These are phyloP conservation scores for Aspergillus sp. DNA, from an alignment of 2,329 filamentous ascomycete genomes.

Conservation along the genomic window DNA sequence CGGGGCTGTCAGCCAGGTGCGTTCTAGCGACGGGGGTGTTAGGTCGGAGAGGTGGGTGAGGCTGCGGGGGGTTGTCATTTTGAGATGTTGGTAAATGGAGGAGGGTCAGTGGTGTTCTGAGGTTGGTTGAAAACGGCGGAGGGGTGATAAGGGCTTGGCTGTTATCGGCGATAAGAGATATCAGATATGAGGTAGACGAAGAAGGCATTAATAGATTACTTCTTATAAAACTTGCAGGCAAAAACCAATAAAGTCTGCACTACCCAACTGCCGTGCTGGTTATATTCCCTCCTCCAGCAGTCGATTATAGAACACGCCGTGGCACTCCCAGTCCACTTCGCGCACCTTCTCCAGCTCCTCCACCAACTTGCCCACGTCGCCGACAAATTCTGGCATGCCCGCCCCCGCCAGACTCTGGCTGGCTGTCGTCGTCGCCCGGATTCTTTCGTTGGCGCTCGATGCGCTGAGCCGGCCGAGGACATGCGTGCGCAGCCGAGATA, in stretches of 20 bases:
- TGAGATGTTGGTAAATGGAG: not conserved
- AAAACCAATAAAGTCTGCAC: too few relatives aligned
- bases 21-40: conserved; percentile 44
- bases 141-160: too few relatives aligned
- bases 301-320: conserved; percentile 49
- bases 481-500: conserved; percentile 50
- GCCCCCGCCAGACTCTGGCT: conserved; percentile 50
- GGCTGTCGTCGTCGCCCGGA: conserved; percentile 49
- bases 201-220: too few relatives aligned
- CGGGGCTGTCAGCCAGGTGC: conserved; percentile 76
- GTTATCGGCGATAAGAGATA: too few relatives aligned
- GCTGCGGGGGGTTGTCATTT: not conserved
- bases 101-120: not conserved
- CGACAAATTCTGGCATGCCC: conserved; percentile 54
- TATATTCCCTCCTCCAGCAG: conserved; percentile 32
- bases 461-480: conserved; percentile 47
- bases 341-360: conserved; percentile 49
- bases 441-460: conserved; percentile 51
- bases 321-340: conserved; percentile 50
- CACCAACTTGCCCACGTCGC: conserved; percentile 50
- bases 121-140: too few relatives aligned
- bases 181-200: too few relatives aligned
- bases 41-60: conserved; percentile 43
- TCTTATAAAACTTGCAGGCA: too few relatives aligned
- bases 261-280: too few relatives aligned